Evolutionary conservation across 2,329 filamentous ascomycete genomes (phyloP).

Genomic region (Chaetothyriales sp.): DNA sequence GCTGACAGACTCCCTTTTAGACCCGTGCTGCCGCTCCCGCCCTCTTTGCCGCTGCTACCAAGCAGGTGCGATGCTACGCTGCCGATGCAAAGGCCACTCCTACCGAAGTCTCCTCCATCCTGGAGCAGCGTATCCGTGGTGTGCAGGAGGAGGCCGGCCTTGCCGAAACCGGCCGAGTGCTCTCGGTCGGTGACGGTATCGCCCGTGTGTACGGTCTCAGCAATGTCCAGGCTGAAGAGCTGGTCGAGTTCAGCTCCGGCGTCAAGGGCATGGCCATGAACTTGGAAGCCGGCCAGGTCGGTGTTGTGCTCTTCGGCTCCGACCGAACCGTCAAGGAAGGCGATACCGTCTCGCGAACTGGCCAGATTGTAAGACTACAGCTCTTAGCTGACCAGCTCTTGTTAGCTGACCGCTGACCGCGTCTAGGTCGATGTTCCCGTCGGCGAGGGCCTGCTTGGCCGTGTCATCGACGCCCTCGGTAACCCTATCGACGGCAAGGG

Average conservation of each 20-base stretch:
- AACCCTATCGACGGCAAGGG: slow-evolving; percentile 99
- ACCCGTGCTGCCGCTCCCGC: slow-evolving; percentile 73
- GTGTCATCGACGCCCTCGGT: slow-evolving; percentile 95
- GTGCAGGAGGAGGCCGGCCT: slow-evolving; percentile 92
- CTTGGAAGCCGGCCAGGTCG: slow-evolving; percentile 98
- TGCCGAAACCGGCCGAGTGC: slow-evolving; percentile 95
- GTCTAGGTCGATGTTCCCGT: slow-evolving; percentile 86
- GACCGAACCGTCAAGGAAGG: slow-evolving; percentile 99
- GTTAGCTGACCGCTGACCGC: slow-evolving; percentile 8
- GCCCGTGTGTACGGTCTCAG: slow-evolving; percentile 98
- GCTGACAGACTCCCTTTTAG: slow-evolving; percentile 33
- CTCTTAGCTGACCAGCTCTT: slow-evolving; percentile 8
- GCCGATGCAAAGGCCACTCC: slow-evolving; percentile 86
- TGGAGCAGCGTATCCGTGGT: slow-evolving; percentile 97
- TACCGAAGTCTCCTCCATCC: slow-evolving; percentile 97
- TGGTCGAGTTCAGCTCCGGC: slow-evolving; percentile 99
- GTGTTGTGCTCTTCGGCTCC: slow-evolving; percentile 99
- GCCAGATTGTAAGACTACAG: slow-evolving; percentile 67
- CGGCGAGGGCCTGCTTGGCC: slow-evolving; percentile 80
- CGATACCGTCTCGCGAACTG: slow-evolving; percentile 98
- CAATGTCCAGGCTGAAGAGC: slow-evolving; percentile 99
- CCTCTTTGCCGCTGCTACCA: slow-evolving; percentile 53
- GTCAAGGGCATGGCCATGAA: slow-evolving; percentile 99
- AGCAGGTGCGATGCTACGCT: slow-evolving; percentile 75
- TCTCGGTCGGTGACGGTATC: slow-evolving; percentile 99